A percentile compares a stretch with the other conserved stretches of the same genome.
Conservation (phyloP, 148 eudicot species). For the Mesembryanthemum crystallinum region DNA sequence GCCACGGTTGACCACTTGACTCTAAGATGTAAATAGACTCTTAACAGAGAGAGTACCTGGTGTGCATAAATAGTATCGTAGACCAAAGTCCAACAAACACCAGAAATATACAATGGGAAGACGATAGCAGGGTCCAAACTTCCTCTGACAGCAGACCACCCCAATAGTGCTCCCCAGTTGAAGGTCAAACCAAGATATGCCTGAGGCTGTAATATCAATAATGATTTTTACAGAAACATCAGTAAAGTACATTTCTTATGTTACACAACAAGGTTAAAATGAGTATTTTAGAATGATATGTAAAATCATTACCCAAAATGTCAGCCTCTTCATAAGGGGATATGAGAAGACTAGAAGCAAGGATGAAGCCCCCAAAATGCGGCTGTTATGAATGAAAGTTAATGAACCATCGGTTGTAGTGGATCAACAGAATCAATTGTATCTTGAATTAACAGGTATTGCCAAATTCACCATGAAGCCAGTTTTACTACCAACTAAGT, state of each 20-base stretch:
- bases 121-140: slow-evolving; percentile 78
- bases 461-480: neutral
- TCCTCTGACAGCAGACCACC: slow-evolving; percentile 95
- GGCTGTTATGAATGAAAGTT: slow-evolving; percentile 40
- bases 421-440: neutral
- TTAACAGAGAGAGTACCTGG: slow-evolving; percentile 51
- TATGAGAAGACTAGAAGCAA: slow-evolving; percentile 86
- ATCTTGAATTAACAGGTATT: neutral
- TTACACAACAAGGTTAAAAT: neutral
- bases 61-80: slow-evolving; percentile 99
- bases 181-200: slow-evolving; percentile 94
- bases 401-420: neutral
- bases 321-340: slow-evolving; percentile 96
- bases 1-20: neutral
- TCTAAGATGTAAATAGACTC: neutral
- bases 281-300: neutral
- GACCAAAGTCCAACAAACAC: slow-evolving; percentile 90
- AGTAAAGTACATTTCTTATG: neutral
- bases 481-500: neutral
- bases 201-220: slow-evolving; percentile 73
- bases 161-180: slow-evolving; percentile 97
- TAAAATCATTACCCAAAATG: slow-evolving; percentile 78
- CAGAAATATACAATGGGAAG: slow-evolving; percentile 79
- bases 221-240: slow-evolving; percentile 17
- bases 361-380: slow-evolving; percentile 87